Percentiles rank a stretch among this genome's conserved stretches.
These are phyloP conservation scores for Canavalia gladiata DNA, from an alignment of 306 rosid genomes.

Conservation along the genomic window DNA sequence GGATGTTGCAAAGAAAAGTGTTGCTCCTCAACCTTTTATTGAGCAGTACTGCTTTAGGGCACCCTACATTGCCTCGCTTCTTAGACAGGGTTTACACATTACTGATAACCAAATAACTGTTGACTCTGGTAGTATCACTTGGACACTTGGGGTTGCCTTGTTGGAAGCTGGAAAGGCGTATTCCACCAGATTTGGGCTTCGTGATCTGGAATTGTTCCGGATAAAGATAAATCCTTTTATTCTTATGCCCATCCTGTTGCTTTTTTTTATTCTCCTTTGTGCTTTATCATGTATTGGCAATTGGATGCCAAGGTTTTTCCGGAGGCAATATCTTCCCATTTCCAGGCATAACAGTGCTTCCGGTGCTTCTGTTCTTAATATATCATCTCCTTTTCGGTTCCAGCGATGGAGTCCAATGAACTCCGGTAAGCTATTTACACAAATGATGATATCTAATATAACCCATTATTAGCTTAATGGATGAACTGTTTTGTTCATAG, in stretches of 20 bases:
- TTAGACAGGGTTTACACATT: constrained; percentile 93
- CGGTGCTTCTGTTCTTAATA: constrained; percentile 75
- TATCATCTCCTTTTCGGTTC: constrained; percentile 80
- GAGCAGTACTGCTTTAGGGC: constrained; percentile 99
- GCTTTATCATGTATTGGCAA: constrained; percentile 75
- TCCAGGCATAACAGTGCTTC: constrained; percentile 73
- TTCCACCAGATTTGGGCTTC: constrained; percentile 66
- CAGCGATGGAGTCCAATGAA: constrained; percentile 87
- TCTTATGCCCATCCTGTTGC: constrained; percentile 65
- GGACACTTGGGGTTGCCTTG: constrained; percentile 98
- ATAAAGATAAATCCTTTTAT: constrained; percentile 72
- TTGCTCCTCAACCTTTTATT: constrained; percentile 91
- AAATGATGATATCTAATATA: constrained; percentile 30
- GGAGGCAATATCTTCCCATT: constrained; percentile 82
- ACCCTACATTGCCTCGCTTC: constrained; percentile 79
- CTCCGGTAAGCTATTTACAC: constrained; percentile 68
- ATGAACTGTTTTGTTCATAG: constrained; percentile 15
- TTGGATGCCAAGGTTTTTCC: constrained; percentile 77
- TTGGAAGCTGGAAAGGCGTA: constrained; percentile 87
- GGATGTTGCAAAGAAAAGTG: constrained; percentile 86
- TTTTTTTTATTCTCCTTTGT: constrained; percentile 72
- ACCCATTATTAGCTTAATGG: constrained; percentile 16
- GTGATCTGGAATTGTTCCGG: constrained; percentile 62
- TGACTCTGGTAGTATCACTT: constrained; percentile 95
- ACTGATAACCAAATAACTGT: constrained; percentile 72